phyloP scores from a whole-genome alignment of 2,329 filamentous ascomycete species.

The Fusarium mangiferae region DNA sequence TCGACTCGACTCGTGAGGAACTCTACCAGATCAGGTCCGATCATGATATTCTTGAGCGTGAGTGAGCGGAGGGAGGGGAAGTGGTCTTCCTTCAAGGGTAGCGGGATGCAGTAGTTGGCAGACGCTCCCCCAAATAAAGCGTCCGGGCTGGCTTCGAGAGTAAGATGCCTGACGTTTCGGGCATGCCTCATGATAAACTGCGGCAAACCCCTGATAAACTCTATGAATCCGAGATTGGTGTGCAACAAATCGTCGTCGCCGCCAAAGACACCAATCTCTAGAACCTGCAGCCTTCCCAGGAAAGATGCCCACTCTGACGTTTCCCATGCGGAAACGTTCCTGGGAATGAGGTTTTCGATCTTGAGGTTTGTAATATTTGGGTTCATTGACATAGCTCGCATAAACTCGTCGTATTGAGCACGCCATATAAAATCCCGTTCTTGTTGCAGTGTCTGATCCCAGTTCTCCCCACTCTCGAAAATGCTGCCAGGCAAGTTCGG shows the following conservation, averaged over 20 bases:
- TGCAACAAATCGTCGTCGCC: neutral
- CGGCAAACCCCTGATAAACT: neutral
- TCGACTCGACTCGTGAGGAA: neutral
- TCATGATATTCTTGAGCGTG: neutral
- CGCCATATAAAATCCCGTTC: neutral
- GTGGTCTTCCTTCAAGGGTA: neutral
- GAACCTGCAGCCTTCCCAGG: neutral
- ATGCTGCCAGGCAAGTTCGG: rapidly evolving
- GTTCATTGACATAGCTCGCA: neutral
- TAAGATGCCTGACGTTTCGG: neutral
- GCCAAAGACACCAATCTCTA: neutral
- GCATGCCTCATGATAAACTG: neutral
- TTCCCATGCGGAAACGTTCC: neutral
- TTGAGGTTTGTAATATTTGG: neutral
- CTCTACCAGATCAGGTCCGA: neutral
- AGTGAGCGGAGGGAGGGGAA: neutral
- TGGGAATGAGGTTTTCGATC: neutral
- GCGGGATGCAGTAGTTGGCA: neutral
- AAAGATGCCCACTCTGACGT: neutral
- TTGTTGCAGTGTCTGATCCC: neutral
- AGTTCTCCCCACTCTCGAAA: neutral
- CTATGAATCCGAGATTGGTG: rapidly evolving
- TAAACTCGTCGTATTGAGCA: neutral
- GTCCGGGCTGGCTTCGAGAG: neutral
- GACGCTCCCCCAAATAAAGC: neutral